Evolutionary conservation across 2,329 filamentous ascomycete species (phyloP).

Genomic region (Aotearoamyces nothofagi): DNA sequence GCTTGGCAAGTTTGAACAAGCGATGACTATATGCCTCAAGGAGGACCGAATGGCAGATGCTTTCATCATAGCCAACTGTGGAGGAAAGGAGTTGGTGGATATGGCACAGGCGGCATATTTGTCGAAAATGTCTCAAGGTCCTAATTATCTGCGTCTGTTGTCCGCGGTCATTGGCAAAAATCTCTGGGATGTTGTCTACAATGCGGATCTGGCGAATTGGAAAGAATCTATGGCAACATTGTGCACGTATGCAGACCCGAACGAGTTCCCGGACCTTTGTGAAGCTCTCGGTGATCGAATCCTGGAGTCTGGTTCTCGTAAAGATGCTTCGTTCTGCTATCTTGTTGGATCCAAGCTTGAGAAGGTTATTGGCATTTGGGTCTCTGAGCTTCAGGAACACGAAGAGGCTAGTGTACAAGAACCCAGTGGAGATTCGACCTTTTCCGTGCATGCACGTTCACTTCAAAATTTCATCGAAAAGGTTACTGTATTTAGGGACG

Average conservation of each 20-base stretch:
- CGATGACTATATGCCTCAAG: constrained; percentile 74
- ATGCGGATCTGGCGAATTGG: constrained; percentile 85
- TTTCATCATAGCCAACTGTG: constrained; percentile 95
- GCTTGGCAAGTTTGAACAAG: constrained; percentile 80
- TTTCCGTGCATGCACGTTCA: constrained; percentile 79
- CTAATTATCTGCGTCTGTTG: constrained; percentile 83
- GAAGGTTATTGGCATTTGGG: constrained; percentile 93
- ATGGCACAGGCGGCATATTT: constrained; percentile 90
- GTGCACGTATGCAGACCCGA: constrained; percentile 85
- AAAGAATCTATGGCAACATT: constrained; percentile 93
- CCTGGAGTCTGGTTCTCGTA: constrained; percentile 59
- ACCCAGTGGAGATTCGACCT: constrained; percentile 59
- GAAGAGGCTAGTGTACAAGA: constrained; percentile 62
- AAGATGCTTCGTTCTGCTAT: constrained; percentile 94
- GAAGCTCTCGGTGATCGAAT: constrained; percentile 89
- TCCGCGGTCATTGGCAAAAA: constrained; percentile 92
- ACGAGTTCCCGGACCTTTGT: constrained; percentile 87
- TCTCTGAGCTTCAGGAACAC: constrained; percentile 71
- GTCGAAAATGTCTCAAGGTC: constrained; percentile 63
- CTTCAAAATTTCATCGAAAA: constrained; percentile 96
- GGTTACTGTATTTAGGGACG: constrained; percentile 89
- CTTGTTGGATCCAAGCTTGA: constrained; percentile 91
- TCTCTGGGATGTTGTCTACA: constrained; percentile 95
- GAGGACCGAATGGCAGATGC: constrained; percentile 89
- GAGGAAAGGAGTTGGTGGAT: constrained; percentile 82